Conservation (phyloP, 2,329 filamentous ascomycete species). For the Fusarium robinianum region DNA sequence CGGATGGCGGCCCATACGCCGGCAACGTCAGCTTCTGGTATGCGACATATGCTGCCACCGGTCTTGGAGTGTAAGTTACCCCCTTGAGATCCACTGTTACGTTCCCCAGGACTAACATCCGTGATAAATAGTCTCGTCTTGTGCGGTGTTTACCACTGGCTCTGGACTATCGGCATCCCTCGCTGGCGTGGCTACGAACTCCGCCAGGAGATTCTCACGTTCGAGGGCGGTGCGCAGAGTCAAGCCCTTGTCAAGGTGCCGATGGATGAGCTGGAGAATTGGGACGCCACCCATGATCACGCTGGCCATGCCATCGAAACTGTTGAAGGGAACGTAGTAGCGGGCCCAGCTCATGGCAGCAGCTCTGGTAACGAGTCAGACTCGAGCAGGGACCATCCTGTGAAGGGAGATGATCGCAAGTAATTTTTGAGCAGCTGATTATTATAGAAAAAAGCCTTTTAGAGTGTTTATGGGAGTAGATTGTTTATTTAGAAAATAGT, state of each 20-base stretch:
- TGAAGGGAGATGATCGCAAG: no score
- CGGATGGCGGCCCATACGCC: slow-evolving; percentile 59
- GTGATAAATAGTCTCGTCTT: slow-evolving; percentile 58
- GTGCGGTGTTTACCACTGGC: slow-evolving; percentile 61
- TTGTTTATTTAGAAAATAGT: no score
- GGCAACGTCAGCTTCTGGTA: slow-evolving; percentile 77
- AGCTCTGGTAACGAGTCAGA: slow-evolving; percentile 7
- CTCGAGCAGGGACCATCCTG: slow-evolving; percentile 10
- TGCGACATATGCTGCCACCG: slow-evolving; percentile 67
- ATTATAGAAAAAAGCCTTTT: no score
- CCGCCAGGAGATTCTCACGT: slow-evolving; percentile 56
- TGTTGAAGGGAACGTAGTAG: neutral
- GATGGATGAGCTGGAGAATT: slow-evolving; percentile 51
- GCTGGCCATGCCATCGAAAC: slow-evolving; percentile 31
- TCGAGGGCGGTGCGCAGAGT: slow-evolving; percentile 50
- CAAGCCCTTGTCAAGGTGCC: slow-evolving; percentile 60
- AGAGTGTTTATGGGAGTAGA: no score
- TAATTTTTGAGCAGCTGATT: no score
- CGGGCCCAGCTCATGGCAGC: no score
- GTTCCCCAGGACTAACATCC: no score
- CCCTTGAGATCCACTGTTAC: no score
- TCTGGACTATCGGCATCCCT: slow-evolving; percentile 62
- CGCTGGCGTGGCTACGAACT: slow-evolving; percentile 57
- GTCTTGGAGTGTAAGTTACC: slow-evolving; percentile 63
- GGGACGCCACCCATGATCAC: slow-evolving; percentile 64